Conservation (phyloP, 2,329 filamentous ascomycete species). For the Zopfia rhizophila region DNA sequence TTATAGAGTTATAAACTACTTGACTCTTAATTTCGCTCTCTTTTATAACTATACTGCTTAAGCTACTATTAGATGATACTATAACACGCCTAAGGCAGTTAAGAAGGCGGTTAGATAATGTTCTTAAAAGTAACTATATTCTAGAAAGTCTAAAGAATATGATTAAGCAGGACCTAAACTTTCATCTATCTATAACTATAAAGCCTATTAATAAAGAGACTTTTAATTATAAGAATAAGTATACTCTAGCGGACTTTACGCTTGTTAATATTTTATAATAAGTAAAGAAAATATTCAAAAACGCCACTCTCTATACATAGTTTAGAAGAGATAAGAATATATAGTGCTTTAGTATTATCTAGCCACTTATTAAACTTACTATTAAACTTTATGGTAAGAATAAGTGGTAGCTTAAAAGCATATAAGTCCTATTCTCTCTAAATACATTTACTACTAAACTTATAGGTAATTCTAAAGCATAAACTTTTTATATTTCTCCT, state of each 20-base stretch:
- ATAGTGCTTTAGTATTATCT: slow-evolving; percentile 22
- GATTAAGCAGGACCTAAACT: too few relatives aligned
- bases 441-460: slow-evolving; percentile 5
- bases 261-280: slow-evolving; percentile 13
- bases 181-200: too few relatives aligned
- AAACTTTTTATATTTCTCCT: slow-evolving; percentile 15
- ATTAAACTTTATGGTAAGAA: slow-evolving; percentile 18
- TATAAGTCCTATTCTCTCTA: slow-evolving; percentile 13
- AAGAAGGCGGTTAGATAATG: too few relatives aligned
- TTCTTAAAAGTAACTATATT: too few relatives aligned
- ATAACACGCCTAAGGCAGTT: too few relatives aligned
- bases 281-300: slow-evolving; percentile 22
- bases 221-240: slow-evolving; percentile 13
- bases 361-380: slow-evolving; percentile 23
- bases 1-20: too few relatives aligned
- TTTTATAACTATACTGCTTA: too few relatives aligned
- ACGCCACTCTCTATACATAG: slow-evolving; percentile 13
- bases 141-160: too few relatives aligned
- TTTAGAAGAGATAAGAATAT: slow-evolving; percentile 22
- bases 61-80: too few relatives aligned
- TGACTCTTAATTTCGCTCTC: too few relatives aligned
- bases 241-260: slow-evolving; percentile 9
- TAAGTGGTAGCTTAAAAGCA: slow-evolving; percentile 21
- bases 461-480: slow-evolving; percentile 29
- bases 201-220: too few relatives aligned